Conservation (phyloP, 164 flowering plant species). For the Liquidambar formosana region DNA sequence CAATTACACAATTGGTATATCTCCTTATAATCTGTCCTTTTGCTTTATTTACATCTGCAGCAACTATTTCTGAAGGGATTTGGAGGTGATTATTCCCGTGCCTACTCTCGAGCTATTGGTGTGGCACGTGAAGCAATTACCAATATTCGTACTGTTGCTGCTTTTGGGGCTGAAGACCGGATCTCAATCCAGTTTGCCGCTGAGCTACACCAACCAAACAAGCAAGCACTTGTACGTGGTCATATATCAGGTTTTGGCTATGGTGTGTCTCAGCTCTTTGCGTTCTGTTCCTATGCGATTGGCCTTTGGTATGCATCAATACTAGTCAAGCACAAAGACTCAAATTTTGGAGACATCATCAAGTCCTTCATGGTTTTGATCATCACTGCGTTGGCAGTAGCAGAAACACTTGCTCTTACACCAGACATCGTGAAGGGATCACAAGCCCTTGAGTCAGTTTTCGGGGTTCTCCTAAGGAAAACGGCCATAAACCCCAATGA, state of each 20-base stretch:
- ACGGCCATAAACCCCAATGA: constrained; percentile 50
- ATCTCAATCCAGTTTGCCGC: constrained; percentile 43
- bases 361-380: constrained; percentile 73
- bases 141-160: constrained; percentile 75
- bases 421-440: constrained; percentile 69
- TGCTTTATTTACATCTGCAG: constrained; percentile 35
- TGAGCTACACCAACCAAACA: constrained; percentile 47
- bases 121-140: constrained; percentile 78
- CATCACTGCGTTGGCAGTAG: constrained; percentile 60
- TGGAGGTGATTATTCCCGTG: constrained; percentile 60
- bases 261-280: constrained; percentile 60
- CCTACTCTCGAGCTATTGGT: constrained; percentile 54
- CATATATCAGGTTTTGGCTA: constrained; percentile 75
- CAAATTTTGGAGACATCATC: constrained; percentile 64
- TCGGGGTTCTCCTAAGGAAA: constrained; percentile 52
- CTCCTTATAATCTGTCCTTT: neutral
- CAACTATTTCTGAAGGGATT: constrained; percentile 75
- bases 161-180: constrained; percentile 67
- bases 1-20: neutral
- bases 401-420: constrained; percentile 73
- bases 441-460: constrained; percentile 67
- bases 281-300: constrained; percentile 64
- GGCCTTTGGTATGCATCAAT: constrained; percentile 80
- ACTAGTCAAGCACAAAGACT: constrained; percentile 41
- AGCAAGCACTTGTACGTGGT: constrained; percentile 56